Evolutionary conservation across 805 yeast species (phyloP).

Genomic region (Saccharomycopsis fodiens): DNA sequence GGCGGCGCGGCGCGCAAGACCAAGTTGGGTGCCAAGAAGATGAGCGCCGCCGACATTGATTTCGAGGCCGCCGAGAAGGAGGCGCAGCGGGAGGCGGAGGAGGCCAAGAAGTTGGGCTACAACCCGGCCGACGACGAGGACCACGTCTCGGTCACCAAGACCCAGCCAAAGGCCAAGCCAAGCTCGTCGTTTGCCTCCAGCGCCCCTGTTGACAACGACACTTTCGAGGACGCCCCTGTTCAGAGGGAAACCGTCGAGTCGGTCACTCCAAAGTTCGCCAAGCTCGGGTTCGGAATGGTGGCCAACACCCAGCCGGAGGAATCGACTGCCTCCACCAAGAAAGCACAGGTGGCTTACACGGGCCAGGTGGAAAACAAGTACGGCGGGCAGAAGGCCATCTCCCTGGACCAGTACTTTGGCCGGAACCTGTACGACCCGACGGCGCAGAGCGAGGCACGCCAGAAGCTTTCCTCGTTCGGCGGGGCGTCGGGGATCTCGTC

Average conservation of each 20-base stretch:
- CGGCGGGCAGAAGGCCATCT: constrained; percentile 88
- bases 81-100: constrained; percentile 78
- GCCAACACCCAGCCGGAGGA: constrained; percentile 48
- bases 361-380: constrained; percentile 72
- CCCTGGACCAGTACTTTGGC: constrained; percentile 92
- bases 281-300: constrained; percentile 86
- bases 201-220: constrained; percentile 15
- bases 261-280: constrained; percentile 66
- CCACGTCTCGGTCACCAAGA: not conserved
- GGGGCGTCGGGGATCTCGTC: constrained; percentile 92
- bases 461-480: constrained; percentile 72
- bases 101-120: constrained; percentile 39
- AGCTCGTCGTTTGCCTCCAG: constrained; percentile 18
- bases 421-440: constrained; percentile 75
- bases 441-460: constrained; percentile 70
- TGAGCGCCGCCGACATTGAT: constrained; percentile 44
- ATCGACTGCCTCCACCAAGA: constrained; percentile 25
- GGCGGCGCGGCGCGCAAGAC: constrained; percentile 44
- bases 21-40: constrained; percentile 50
- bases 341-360: constrained; percentile 52
- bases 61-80: constrained; percentile 65
- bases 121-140: constrained; percentile 28
- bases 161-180: constrained; percentile 4
- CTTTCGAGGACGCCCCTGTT: constrained; percentile 1
- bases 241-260: constrained; percentile 30